These are phyloP conservation scores for Fusarium temperatum DNA, from an alignment of 2,329 filamentous ascomycete species.

Conservation along the genomic window DNA sequence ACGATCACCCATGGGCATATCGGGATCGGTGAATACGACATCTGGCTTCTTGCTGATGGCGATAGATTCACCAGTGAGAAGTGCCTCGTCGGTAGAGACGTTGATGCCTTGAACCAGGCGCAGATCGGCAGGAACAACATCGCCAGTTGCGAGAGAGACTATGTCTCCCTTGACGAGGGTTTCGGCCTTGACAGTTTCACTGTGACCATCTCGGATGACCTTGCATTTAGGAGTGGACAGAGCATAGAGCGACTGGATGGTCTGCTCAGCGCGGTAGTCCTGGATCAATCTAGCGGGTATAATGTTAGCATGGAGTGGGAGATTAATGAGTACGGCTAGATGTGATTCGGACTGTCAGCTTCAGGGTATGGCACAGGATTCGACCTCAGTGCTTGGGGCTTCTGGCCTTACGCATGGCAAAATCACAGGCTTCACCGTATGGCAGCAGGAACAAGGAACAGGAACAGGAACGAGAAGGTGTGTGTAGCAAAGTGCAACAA, in stretches of 20 bases:
- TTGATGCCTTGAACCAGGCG: slow-evolving; percentile 74
- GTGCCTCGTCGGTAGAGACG: slow-evolving; percentile 77
- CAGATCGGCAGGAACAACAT: slow-evolving; percentile 76
- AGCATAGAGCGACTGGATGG: slow-evolving; percentile 68
- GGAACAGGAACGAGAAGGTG: slow-evolving; percentile 11
- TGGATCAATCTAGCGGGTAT: slow-evolving; percentile 59
- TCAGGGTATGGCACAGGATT: slow-evolving; percentile 43
- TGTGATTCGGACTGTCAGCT: slow-evolving; percentile 37
- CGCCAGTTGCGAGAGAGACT: slow-evolving; percentile 69
- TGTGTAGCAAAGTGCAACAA: slow-evolving; percentile 36
- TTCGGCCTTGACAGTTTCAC: slow-evolving; percentile 63
- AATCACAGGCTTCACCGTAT: slow-evolving; percentile 44
- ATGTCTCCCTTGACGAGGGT: slow-evolving; percentile 73
- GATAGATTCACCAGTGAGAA: slow-evolving; percentile 77
- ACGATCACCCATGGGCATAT: slow-evolving; percentile 73
- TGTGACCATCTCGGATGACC: slow-evolving; percentile 63
- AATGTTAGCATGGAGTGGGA: slow-evolving; percentile 41
- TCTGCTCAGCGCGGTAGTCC: slow-evolving; percentile 69
- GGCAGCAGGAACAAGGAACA: slow-evolving; percentile 35
- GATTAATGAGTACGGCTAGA: slow-evolving; percentile 14
- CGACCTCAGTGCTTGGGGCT: slow-evolving; percentile 41
- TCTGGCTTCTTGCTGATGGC: slow-evolving; percentile 73
- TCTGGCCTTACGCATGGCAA: slow-evolving; percentile 38
- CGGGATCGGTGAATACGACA: slow-evolving; percentile 59
- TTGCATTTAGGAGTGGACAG: slow-evolving; percentile 68